Evolutionary conservation across 208 protist species (phyloP).

Genomic region (Wallacemonas sp.): DNA sequence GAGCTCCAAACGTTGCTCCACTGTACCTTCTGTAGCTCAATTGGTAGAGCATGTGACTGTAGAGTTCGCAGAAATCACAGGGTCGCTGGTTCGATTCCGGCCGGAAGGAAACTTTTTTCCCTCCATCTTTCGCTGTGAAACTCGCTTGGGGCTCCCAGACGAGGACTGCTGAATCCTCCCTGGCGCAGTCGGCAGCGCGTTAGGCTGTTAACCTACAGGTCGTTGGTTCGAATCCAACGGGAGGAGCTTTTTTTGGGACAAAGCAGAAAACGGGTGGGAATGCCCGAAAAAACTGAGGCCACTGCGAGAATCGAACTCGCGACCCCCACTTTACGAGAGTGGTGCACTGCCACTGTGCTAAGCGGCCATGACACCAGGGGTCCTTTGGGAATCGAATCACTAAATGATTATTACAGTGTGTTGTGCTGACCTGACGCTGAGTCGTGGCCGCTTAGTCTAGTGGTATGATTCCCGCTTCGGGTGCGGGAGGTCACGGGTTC

Average conservation of each 20-base stretch:
- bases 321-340: constrained; percentile 96
- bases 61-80: constrained; percentile 16
- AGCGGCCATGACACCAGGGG: constrained; percentile 53
- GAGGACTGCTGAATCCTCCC: constrained; percentile 77
- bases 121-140: neutral
- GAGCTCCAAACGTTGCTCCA: too few species aligned
- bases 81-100: constrained; percentile 87
- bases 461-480: constrained; percentile 94
- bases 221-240: constrained; percentile 95
- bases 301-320: constrained; percentile 95
- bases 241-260: constrained; percentile 92
- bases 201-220: constrained; percentile 96
- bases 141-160: too few species aligned
- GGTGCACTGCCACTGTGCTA: constrained; percentile 95
- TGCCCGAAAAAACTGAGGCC: constrained; percentile 49
- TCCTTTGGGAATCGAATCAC: too few species aligned
- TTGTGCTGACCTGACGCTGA: too few species aligned
- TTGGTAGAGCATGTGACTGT: constrained; percentile 42
- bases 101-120: constrained; percentile 36
- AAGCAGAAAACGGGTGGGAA: too few species aligned
- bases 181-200: constrained; percentile 95
- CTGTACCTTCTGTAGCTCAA: constrained; percentile 38
- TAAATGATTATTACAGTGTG: too few species aligned
- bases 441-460: constrained; percentile 92
- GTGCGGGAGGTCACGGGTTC: constrained; percentile 93